Base-by-base conservation (phyloP, 2,329 filamentous ascomycete species). In the Neonectria punicea region DNA sequence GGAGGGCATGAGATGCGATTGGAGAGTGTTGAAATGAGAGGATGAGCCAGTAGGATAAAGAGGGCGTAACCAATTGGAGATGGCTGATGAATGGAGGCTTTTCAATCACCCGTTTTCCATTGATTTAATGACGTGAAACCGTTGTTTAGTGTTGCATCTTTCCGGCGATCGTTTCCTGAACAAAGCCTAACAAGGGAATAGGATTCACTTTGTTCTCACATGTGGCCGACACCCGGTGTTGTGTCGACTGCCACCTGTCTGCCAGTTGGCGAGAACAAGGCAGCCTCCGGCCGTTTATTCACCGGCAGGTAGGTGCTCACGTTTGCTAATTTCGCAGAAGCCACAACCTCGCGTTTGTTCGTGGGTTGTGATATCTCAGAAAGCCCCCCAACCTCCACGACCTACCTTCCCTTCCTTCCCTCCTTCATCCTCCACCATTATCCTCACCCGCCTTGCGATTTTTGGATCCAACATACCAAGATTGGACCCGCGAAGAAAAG, bases 71-170 rank as follows among this genome's bases (percentile, higher is more conserved):
- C 30, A 57, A 28, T 25, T 8, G 32, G 39, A 18, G 22, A 46
- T 50, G 50, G 41, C 34, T 55, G 43, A 25, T 63, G 28, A 60
- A 63, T 60, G 34, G n/a, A 58, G 20, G 32, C 13, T 4, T 50
- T 43, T 10, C 25, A 41, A 16, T 46, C 34, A 49, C 41, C 10
- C 8, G 13, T 20, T 53, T 16, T 13, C 14, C 20, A 16, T 54
- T 43, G 13, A 13, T 1, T 57, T 25, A 9, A 30, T 47, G 39
- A 58, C 10, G 3, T n/a, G 39, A 25, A 32, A 16, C 16, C 20
- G 16, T 18, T 28, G 10, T 13, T 47, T 25, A 1, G 39, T 10
- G n/a, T 43, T 34, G 28, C 18, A 34, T 18, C 11, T 34, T 51
- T 5, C 22, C 22, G 32, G n/a, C 16, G 8, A 18, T 14, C 39